Conservation (phyloP, 225 moss, liverwort and hornwort genomes). For the Pseudoscleropodium purum region DNA sequence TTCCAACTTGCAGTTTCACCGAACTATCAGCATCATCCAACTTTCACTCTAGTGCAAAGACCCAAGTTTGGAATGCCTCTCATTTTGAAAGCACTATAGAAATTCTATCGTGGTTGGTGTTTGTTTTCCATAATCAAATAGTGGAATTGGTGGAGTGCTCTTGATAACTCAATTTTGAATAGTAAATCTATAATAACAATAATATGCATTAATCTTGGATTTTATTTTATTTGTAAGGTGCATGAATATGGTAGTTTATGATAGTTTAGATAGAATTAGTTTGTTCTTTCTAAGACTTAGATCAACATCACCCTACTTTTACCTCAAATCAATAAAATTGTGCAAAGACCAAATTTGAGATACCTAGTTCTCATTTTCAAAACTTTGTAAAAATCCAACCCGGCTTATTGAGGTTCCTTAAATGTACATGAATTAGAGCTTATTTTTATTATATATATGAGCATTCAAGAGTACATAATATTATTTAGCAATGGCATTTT, state of each 20-base stretch:
- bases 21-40: neutral
- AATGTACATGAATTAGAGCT: too few relatives aligned
- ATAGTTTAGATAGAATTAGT: neutral
- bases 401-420: neutral
- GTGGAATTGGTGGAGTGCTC: neutral
- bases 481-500: neutral
- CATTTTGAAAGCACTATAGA: neutral
- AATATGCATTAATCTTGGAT: neutral
- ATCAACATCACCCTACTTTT: too few relatives aligned
- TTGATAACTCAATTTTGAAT: neutral
- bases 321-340: neutral
- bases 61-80: neutral
- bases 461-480: too few relatives aligned
- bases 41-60: neutral
- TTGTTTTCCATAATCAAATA: neutral
- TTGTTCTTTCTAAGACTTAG: neutral
- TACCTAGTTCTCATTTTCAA: neutral
- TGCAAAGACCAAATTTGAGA: neutral
- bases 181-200: neutral
- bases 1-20: neutral
- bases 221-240: neutral
- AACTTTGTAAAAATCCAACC: neutral
- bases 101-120: neutral
- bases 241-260: neutral
- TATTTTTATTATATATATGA: neutral